Evolutionary conservation across 2,329 filamentous ascomycete genomes (phyloP), one percentile per base, ranked within the genome.

Genomic region (Coniosporium tulheliwenetii): DNA sequence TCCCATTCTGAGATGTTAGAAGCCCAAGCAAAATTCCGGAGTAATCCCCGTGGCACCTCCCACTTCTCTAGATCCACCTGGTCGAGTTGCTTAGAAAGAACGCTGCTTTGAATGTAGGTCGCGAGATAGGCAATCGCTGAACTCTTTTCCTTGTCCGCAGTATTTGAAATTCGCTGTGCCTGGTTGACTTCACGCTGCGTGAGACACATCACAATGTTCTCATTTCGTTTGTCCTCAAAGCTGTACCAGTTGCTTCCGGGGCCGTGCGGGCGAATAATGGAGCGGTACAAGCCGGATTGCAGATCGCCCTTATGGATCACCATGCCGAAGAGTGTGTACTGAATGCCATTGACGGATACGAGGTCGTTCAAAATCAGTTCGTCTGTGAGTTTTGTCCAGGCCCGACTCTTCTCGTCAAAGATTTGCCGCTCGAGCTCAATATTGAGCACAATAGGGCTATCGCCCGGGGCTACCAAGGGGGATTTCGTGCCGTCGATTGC

Each of bases 311-410:
- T 69, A 49, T 79, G 75, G 2, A 75, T 71, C 30, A 77, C 59
- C 45, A 77, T 71, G 2, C 73, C 73, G 46, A 74, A 78, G 0
- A 79, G 62, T 1, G 66, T 68, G 49, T 77, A 79, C 9, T 60
- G 52, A 10, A 58, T 59, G 8, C 52, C 60, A 19, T 61, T 50
- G n/a, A 77, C 54, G 36, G 62, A 62, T 19, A 78, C 52, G 9
- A 65, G 56, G 41, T 79, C 73, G 40, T 76, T 63, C 10, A 78
- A 48, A 2, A 64, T 60, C n/a, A 79, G 69, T 35, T 65, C 65
- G 50, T 77, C 67, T 39, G 69, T 63, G 5, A 75, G 51, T 45
- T 78, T 68, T 39, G 69, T 66, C 68, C 75, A 79, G 26, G 69
- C 66, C 2, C 73, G 67, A 30, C 64, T 61, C 3, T 59, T 58